phyloP scores from a whole-genome alignment of 2,329 filamentous ascomycete genomes.

The Fusarium xyrophilum region DNA sequence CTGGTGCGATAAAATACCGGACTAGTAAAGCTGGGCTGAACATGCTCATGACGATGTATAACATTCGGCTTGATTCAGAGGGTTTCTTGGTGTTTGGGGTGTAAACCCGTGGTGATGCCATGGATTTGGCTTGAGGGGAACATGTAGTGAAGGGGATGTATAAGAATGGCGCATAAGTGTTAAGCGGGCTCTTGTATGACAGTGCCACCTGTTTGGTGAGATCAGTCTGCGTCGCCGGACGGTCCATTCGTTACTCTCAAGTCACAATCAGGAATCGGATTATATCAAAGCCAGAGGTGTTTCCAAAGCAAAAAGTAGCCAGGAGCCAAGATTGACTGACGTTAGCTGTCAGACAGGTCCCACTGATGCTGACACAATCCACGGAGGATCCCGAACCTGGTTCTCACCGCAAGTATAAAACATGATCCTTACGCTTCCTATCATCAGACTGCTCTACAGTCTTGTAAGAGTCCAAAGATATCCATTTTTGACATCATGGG shows the following conservation, averaged over 20 bases:
- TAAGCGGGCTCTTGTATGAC: no score
- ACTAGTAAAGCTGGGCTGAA: constrained; percentile 13
- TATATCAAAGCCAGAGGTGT: fast-evolving
- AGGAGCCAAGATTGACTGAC: background rate
- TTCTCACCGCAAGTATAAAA: background rate
- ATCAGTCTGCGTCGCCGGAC: no score
- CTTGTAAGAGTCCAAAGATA: fast-evolving
- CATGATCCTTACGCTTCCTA: fast-evolving
- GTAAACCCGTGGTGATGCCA: background rate
- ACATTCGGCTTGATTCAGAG: background rate
- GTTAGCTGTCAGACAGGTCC: background rate
- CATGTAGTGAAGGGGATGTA: no score
- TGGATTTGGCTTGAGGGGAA: no score
- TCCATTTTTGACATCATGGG: background rate
- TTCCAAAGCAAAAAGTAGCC: fast-evolving
- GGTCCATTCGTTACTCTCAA: no score
- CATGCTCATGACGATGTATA: constrained; percentile 11
- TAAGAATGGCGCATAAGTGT: fast-evolving
- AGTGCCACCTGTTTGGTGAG: fast-evolving
- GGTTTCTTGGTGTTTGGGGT: background rate
- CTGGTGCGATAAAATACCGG: background rate
- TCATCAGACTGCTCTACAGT: fast-evolving
- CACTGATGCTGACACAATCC: constrained; percentile 1
- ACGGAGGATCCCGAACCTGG: background rate
- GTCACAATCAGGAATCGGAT: fast-evolving